Evolutionary conservation across 108 stramenopile species (phyloP).

Genomic region (Chaetoceros muelleri): DNA sequence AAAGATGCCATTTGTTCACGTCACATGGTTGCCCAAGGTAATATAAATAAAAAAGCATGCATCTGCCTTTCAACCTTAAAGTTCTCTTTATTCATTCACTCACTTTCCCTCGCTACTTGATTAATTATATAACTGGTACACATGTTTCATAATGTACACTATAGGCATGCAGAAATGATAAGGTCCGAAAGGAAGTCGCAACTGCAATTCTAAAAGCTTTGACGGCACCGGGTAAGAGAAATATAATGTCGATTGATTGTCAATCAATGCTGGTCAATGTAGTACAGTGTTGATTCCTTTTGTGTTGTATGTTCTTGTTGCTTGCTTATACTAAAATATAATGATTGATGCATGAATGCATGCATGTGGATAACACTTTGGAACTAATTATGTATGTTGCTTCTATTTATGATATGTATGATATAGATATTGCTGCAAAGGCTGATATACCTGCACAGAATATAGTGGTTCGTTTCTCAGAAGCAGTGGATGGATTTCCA

Average conservation of each 20-base stretch:
- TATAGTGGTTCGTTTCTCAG: constrained; percentile 39
- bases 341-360: not conserved
- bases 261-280: too few relatives aligned
- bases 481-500: constrained; percentile 45
- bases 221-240: not conserved
- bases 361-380: not conserved
- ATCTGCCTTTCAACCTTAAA: not conserved
- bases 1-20: constrained; percentile 43
- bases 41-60: not conserved
- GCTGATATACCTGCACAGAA: constrained; percentile 36
- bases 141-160: too few relatives aligned
- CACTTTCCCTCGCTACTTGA: too few relatives aligned
- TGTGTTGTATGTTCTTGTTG: not conserved
- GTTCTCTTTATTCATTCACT: too few relatives aligned
- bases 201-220: constrained; percentile 35
- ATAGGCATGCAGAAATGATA: constrained; percentile 32
- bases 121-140: too few relatives aligned
- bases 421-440: constrained; percentile 1
- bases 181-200: constrained; percentile 38
- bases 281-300: too few relatives aligned
- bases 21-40: constrained; percentile 40
- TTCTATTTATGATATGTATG: constrained; percentile 24
- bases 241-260: not conserved
- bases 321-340: not conserved
- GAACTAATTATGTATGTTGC: not conserved